Evolutionary conservation across 1,284 basidiomycete species (phyloP).

Genomic region (Cryptococcus depauperatus): DNA sequence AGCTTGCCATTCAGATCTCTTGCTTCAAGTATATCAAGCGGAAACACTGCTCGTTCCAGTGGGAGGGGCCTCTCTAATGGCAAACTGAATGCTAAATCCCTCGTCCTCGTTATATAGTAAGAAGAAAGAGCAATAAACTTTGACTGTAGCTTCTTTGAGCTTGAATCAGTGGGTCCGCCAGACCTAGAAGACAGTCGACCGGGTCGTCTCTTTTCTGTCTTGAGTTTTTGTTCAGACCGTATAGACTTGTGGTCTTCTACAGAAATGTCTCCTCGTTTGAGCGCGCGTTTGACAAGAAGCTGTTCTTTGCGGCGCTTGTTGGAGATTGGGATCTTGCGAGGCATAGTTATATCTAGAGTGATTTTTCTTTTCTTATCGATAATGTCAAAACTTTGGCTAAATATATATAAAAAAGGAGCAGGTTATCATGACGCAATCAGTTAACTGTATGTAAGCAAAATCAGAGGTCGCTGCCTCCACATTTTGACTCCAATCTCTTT

Average conservation of each 20-base stretch:
- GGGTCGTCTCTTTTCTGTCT: conserved; percentile 12
- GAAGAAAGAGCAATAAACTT: conserved; percentile 60
- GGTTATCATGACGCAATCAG: background rate
- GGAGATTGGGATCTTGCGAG: conserved; percentile 43
- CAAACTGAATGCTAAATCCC: conserved; percentile 51
- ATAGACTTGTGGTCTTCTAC: conserved; percentile 19
- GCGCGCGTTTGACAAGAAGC: conserved; percentile 64
- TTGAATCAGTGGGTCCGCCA: background rate
- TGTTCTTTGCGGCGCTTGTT: conserved; percentile 61
- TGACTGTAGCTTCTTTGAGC: conserved; percentile 53
- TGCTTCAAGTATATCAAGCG: conserved; percentile 20
- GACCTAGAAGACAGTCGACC: conserved; percentile 4
- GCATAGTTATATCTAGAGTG: conserved; percentile 23
- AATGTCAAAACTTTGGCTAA: background rate
- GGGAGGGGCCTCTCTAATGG: conserved; percentile 57
- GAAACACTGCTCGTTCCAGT: conserved; percentile 47
- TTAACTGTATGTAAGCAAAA: background rate
- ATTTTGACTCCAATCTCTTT: background rate
- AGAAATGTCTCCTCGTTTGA: conserved; percentile 63
- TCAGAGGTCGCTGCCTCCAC: background rate
- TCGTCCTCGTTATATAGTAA: conserved; percentile 58
- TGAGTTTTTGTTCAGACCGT: conserved; percentile 7
- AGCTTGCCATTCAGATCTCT: conserved; percentile 33
- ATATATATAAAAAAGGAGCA: background rate
- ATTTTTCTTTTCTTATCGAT: background rate